Conservation (phyloP, 1,284 basidiomycete species). For the Ganoderma leucocontextum region DNA sequence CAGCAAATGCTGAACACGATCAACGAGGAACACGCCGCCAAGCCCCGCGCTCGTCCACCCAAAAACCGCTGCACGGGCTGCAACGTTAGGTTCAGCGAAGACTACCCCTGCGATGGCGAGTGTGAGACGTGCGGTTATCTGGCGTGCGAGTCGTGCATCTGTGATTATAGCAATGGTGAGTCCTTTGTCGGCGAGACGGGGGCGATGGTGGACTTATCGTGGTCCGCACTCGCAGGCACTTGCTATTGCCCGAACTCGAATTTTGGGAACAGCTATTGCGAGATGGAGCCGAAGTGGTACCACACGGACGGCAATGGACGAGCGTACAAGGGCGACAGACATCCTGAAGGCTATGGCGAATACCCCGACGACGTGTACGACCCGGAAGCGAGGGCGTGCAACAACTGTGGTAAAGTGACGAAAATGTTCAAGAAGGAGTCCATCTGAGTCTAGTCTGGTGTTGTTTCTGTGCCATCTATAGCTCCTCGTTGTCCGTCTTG, state of each 20-base stretch:
- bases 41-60: slow-evolving; percentile 34
- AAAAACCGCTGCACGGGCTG: slow-evolving; percentile 49
- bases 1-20: slow-evolving; percentile 32
- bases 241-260: slow-evolving; percentile 49
- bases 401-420: slow-evolving; percentile 44
- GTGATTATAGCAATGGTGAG: slow-evolving; percentile 1
- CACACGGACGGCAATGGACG: slow-evolving; percentile 43
- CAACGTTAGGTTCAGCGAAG: slow-evolving; percentile 39
- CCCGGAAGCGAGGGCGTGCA: slow-evolving; percentile 41
- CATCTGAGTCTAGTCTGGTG: slow-evolving; percentile 1
- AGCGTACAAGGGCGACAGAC: slow-evolving; percentile 45
- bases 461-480: neutral
- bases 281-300: slow-evolving; percentile 42
- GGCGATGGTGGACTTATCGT: neutral
- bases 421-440: slow-evolving; percentile 40
- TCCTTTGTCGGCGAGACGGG: neutral
- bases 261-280: slow-evolving; percentile 47
- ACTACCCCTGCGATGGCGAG: slow-evolving; percentile 25
- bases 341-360: slow-evolving; percentile 37
- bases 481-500: neutral
- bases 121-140: slow-evolving; percentile 48
- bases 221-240: slow-evolving; percentile 37
- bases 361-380: slow-evolving; percentile 42
- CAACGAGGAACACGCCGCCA: slow-evolving; percentile 29
- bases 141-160: slow-evolving; percentile 45